Conservation (phyloP, 2,329 filamentous ascomycete genomes). For the Verticillium klebahnii region DNA sequence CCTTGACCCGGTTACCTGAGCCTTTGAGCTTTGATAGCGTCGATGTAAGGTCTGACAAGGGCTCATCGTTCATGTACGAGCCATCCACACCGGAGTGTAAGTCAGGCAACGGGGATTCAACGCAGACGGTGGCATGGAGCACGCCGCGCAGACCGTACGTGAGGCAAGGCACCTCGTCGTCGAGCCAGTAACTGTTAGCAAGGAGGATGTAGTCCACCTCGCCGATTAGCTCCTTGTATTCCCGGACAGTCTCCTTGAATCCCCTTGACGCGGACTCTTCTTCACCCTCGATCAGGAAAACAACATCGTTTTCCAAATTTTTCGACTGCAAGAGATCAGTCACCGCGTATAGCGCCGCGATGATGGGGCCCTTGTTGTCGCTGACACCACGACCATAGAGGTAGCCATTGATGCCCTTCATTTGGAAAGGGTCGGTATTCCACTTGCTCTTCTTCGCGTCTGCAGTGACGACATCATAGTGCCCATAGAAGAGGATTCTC, state of each 20-base stretch:
- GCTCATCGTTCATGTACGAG: slow-evolving; percentile 83
- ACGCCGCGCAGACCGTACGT: slow-evolving; percentile 94
- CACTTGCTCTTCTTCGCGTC: slow-evolving; percentile 79
- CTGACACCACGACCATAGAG: slow-evolving; percentile 94
- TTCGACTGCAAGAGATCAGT: slow-evolving; percentile 85
- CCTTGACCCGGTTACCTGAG: slow-evolving; percentile 71
- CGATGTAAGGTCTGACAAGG: slow-evolving; percentile 83
- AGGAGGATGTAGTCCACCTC: slow-evolving; percentile 90
- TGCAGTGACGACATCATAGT: slow-evolving; percentile 94
- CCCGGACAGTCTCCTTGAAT: slow-evolving; percentile 76
- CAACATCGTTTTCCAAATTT: slow-evolving; percentile 76
- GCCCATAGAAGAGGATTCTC: slow-evolving; percentile 92
- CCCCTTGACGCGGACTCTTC: slow-evolving; percentile 92
- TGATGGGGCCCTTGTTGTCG: slow-evolving; percentile 94
- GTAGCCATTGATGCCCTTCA: slow-evolving; percentile 86
- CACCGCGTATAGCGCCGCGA: slow-evolving; percentile 90
- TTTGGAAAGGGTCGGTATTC: slow-evolving; percentile 82
- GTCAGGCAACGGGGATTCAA: slow-evolving; percentile 82
- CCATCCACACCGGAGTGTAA: slow-evolving; percentile 97
- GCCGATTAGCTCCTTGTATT: slow-evolving; percentile 80
- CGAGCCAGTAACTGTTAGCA: slow-evolving; percentile 98
- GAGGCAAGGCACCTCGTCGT: slow-evolving; percentile 90
- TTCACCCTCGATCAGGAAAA: slow-evolving; percentile 94
- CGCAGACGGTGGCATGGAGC: slow-evolving; percentile 84
- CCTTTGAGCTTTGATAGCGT: slow-evolving; percentile 80